Percentiles rank a stretch among this genome's conserved stretches.
These are phyloP conservation scores for Maudiozyma humilis DNA, from an alignment of 1,139 yeast species.

Conservation along the genomic window DNA sequence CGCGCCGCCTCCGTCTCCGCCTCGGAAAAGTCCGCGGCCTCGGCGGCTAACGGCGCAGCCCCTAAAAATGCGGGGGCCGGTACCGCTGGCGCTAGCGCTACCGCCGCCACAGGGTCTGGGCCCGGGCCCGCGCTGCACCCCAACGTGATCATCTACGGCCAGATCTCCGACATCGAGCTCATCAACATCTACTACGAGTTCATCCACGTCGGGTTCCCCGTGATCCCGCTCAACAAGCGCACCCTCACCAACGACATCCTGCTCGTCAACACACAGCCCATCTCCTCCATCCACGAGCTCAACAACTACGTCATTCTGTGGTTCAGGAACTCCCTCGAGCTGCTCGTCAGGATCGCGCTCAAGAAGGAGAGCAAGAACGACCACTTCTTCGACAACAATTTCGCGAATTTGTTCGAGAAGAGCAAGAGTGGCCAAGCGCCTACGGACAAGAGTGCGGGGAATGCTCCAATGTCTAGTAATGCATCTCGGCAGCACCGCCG, in stretches of 20 bases:
- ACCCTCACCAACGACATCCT: constrained; percentile 32
- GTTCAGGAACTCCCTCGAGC: constrained; percentile 45
- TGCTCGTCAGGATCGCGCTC: constrained; percentile 37
- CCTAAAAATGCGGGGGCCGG: too few relatives aligned
- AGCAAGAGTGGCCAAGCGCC: neutral
- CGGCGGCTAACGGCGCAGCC: too few relatives aligned
- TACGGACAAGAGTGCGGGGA: too few relatives aligned
- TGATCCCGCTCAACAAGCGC: constrained; percentile 44
- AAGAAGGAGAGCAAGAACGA: constrained; percentile 20
- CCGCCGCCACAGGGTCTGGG: too few relatives aligned
- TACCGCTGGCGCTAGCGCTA: too few relatives aligned
- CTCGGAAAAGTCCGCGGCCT: neutral
- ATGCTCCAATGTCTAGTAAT: too few relatives aligned
- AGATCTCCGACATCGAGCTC: constrained; percentile 27
- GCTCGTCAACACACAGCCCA: constrained; percentile 30
- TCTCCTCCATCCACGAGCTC: constrained; percentile 35
- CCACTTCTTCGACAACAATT: constrained; percentile 14
- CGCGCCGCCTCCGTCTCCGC: neutral
- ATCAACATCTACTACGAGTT: constrained; percentile 42
- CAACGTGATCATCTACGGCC: constrained; percentile 20
- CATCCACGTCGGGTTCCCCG: constrained; percentile 50
- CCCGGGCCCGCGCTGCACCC: neutral
- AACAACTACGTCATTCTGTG: constrained; percentile 39
- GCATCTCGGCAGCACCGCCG: neutral
- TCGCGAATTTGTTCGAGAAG: constrained; percentile 7